phyloP scores from a whole-genome alignment of 306 rosid genomes.

The Cucurbita pepo region DNA sequence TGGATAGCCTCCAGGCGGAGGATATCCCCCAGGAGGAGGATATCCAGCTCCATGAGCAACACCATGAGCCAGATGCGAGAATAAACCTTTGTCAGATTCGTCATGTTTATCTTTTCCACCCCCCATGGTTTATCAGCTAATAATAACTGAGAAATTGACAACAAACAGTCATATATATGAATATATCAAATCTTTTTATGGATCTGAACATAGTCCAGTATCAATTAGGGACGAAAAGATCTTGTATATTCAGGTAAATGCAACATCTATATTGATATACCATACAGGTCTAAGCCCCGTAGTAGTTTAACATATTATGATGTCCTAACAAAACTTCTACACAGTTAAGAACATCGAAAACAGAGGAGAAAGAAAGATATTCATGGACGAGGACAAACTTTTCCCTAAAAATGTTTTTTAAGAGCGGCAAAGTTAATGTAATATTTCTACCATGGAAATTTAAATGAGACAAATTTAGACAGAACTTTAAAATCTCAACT shows the following conservation, averaged over 20 bases:
- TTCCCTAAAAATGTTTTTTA: not conserved
- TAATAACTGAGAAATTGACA: not conserved
- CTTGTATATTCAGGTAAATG: not conserved
- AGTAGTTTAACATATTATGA: not conserved
- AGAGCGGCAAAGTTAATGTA: not conserved
- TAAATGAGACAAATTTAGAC: not conserved
- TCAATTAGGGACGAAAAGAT: not conserved
- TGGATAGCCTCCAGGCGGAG: conserved; percentile 21
- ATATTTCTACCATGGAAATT: not conserved
- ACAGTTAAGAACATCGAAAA: not conserved
- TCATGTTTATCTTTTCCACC: conserved; percentile 56
- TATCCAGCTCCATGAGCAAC: conserved; percentile 16
- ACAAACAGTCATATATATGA: not conserved
- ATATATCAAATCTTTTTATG: not conserved
- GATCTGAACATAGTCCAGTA: not conserved
- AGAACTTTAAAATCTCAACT: not conserved
- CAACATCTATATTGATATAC: not conserved
- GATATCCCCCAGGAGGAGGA: conserved; percentile 18
- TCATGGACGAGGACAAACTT: not conserved
- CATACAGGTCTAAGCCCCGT: not conserved
- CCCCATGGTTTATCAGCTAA: conserved; percentile 32
- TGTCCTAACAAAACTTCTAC: not conserved
- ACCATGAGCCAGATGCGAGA: conserved; percentile 27
- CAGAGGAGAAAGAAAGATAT: not conserved
- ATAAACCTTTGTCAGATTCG: conserved; percentile 53